A percentile compares a stretch with the other conserved stretches of the same genome.
Evolutionary conservation across 2,329 filamentous ascomycete genomes (phyloP).

Genomic region (Dryadomyces sulphureus): DNA sequence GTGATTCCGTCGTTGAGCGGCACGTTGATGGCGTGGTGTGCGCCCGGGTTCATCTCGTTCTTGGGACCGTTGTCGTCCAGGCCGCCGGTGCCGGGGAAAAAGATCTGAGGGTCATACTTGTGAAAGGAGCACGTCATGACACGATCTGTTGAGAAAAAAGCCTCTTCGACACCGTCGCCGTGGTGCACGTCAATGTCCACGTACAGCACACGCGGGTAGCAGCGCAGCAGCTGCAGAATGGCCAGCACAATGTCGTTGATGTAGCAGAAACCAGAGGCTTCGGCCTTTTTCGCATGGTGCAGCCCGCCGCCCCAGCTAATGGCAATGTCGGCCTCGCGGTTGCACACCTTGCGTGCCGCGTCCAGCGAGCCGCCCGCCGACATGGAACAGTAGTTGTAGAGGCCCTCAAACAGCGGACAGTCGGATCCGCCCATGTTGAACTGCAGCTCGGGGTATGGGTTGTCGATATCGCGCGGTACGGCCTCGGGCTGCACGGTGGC

Average conservation of each 20-base stretch:
- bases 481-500: conserved; percentile 53
- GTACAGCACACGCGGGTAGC: conserved; percentile 76
- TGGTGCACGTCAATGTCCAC: conserved; percentile 87
- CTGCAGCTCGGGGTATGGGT: conserved; percentile 45
- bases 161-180: conserved; percentile 73
- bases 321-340: conserved; percentile 81
- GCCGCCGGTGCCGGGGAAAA: conserved; percentile 85
- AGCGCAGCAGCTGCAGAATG: conserved; percentile 73
- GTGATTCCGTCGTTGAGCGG: conserved; percentile 84
- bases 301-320: conserved; percentile 96
- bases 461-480: conserved; percentile 50
- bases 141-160: conserved; percentile 69
- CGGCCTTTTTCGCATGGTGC: conserved; percentile 88
- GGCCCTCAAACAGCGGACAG: conserved; percentile 89
- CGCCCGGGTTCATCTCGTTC: conserved; percentile 71
- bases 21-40: conserved; percentile 82
- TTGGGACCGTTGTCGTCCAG: conserved; percentile 73
- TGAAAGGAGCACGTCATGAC: conserved; percentile 91
- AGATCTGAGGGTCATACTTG: conserved; percentile 73
- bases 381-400: conserved; percentile 89
- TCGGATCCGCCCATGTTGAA: conserved; percentile 87
- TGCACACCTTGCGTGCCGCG: conserved; percentile 76
- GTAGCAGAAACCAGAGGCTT: conserved; percentile 95
- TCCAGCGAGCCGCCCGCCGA: conserved; percentile 85
- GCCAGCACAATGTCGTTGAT: conserved; percentile 97